Percentiles rank a stretch among this genome's conserved stretches.
These are phyloP conservation scores for Trichoderma brevicompactum DNA, from an alignment of 2,329 filamentous ascomycete genomes.

Conservation along the genomic window DNA sequence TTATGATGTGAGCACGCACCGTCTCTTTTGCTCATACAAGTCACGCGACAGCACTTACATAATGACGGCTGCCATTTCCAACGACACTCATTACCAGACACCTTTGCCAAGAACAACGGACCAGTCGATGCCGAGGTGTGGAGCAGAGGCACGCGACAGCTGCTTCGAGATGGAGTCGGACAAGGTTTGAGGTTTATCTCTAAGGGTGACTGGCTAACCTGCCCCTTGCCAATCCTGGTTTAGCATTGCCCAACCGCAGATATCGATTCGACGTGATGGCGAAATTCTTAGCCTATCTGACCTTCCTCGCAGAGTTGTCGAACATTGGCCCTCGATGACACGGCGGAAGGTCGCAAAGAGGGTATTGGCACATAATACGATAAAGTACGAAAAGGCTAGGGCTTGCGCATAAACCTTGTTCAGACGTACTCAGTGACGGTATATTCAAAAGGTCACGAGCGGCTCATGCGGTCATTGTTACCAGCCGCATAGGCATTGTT, in stretches of 20 bases:
- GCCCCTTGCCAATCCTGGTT: background rate
- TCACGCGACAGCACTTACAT: slow-evolving; percentile 14
- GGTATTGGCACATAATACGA: too few species aligned
- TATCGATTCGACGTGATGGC: background rate
- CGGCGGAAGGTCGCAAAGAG: background rate
- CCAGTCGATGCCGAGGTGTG: slow-evolving; percentile 10
- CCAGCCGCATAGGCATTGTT: too few species aligned
- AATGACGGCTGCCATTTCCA: background rate
- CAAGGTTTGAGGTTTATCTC: background rate
- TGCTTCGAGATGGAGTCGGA: slow-evolving; percentile 4
- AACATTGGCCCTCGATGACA: background rate
- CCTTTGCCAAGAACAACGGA: background rate
- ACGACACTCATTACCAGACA: background rate
- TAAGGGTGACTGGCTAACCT: background rate
- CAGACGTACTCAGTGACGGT: too few species aligned
- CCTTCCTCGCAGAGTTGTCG: background rate
- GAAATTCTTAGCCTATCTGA: background rate
- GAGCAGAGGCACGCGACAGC: slow-evolving; percentile 24
- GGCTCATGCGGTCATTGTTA: too few species aligned
- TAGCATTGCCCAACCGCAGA: background rate
- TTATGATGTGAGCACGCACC: slow-evolving; percentile 13
- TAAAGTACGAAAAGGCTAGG: too few species aligned
- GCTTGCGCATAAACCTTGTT: too few species aligned
- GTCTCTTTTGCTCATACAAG: background rate
- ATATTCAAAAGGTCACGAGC: too few species aligned